These are phyloP conservation scores for Phytopythium aichiense DNA, from an alignment of 352 stramenopile species.

Conservation along the genomic window DNA sequence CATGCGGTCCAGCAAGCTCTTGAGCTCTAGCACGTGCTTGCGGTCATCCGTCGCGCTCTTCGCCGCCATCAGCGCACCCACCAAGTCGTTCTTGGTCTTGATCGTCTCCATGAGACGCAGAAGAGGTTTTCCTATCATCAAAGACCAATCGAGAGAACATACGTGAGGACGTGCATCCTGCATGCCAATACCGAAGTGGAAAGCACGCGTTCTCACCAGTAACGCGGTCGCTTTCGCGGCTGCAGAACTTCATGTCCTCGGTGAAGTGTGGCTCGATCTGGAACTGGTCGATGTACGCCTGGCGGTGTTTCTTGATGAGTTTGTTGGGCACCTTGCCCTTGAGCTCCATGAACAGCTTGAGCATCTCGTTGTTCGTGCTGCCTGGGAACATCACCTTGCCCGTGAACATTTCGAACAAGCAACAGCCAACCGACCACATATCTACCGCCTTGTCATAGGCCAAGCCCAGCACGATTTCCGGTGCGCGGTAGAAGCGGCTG, in stretches of 20 bases:
- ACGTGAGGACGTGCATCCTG: neutral
- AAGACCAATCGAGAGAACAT: neutral
- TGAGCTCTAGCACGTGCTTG: constrained; percentile 59
- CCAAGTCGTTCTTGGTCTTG: constrained; percentile 62
- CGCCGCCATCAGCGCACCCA: constrained; percentile 39
- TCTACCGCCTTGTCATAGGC: constrained; percentile 95
- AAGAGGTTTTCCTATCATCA: constrained; percentile 51
- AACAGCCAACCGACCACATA: constrained; percentile 97
- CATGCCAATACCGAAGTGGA: neutral
- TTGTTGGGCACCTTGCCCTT: constrained; percentile 89
- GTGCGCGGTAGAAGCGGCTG: constrained; percentile 98
- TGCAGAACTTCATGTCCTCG: constrained; percentile 83
- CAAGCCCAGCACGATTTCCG: constrained; percentile 91
- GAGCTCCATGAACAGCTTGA: constrained; percentile 95
- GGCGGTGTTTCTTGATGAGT: constrained; percentile 78
- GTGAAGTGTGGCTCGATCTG: constrained; percentile 86
- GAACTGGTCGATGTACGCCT: constrained; percentile 76
- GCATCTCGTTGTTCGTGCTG: constrained; percentile 97
- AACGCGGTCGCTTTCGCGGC: constrained; percentile 74
- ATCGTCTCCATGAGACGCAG: constrained; percentile 67
- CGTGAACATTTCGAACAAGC: constrained; percentile 97
- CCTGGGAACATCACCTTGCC: constrained; percentile 97
- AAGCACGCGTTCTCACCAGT: constrained; percentile 43
- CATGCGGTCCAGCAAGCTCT: constrained; percentile 79
- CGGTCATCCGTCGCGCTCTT: constrained; percentile 67